Evolutionary conservation across 139 green algal genomes (phyloP).

Genomic region (Coccomyxa sp.): DNA sequence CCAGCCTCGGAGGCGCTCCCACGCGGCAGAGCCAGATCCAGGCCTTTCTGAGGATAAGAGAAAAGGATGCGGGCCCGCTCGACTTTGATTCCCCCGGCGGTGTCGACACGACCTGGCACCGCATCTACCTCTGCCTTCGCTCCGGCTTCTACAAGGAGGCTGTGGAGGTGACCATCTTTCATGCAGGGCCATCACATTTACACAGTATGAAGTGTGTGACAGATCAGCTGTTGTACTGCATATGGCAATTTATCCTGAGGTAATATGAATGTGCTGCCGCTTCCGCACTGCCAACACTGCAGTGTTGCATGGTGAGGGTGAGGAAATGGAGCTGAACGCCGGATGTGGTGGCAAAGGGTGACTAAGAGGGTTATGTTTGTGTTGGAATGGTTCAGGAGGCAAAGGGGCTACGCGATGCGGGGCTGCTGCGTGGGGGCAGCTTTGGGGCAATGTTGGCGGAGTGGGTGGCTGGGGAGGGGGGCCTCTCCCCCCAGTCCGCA

Average conservation of each 20-base stretch:
- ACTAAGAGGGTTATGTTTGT: background rate
- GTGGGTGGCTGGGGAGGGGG: conserved; percentile 27
- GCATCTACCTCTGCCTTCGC: conserved; percentile 69
- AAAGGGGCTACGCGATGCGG: background rate
- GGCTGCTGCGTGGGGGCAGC: conserved; percentile 21
- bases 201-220: background rate
- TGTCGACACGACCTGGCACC: conserved; percentile 67
- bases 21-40: conserved; percentile 56
- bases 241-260: no score
- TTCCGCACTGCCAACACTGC: no score
- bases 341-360: no score
- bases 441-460: conserved; percentile 20
- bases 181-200: background rate
- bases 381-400: background rate
- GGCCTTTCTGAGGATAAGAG: conserved; percentile 57
- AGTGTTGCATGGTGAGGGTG: no score
- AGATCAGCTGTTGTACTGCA: background rate
- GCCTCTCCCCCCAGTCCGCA: conserved; percentile 7
- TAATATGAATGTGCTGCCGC: no score
- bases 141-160: conserved; percentile 59
- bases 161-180: conserved; percentile 26
- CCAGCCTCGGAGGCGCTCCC: conserved; percentile 50
- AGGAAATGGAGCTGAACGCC: no score
- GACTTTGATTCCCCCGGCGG: conserved; percentile 69
- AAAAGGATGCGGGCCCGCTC: conserved; percentile 44